Evolutionary conservation across 1,139 yeast genomes (phyloP).

Genomic region (Taiozyma sp.): DNA sequence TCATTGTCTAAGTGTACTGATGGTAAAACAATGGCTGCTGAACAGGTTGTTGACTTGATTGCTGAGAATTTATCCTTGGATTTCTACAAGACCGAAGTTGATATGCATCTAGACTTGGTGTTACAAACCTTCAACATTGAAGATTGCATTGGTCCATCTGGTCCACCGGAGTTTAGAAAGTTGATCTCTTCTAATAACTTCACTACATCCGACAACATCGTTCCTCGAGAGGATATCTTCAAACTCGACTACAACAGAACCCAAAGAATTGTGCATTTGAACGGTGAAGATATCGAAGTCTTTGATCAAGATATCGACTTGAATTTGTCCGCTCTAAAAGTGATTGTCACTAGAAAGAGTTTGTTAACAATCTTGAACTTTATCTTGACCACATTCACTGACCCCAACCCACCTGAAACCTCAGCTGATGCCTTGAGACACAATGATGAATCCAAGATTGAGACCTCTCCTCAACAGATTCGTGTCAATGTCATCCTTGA

Average conservation of each 20-base stretch:
- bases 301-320: conserved; percentile 76
- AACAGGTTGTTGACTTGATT: conserved; percentile 63
- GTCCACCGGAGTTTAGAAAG: conserved; percentile 59
- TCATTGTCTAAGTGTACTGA: conserved; percentile 65
- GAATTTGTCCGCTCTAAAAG: conserved; percentile 72
- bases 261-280: conserved; percentile 56
- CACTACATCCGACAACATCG: conserved; percentile 28
- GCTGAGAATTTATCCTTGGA: conserved; percentile 60
- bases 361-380: conserved; percentile 75
- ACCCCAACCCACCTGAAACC: conserved; percentile 62
- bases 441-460: conserved; percentile 47
- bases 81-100: conserved; percentile 54
- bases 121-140: conserved; percentile 64
- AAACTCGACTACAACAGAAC: conserved; percentile 53
- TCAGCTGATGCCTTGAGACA: conserved; percentile 68
- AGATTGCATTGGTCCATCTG: conserved; percentile 66
- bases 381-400: conserved; percentile 80
- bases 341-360: conserved; percentile 74
- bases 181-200: conserved; percentile 63
- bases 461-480: conserved; percentile 65
- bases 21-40: conserved; percentile 54
- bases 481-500: conserved; percentile 65
- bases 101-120: conserved; percentile 60
- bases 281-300: conserved; percentile 55
- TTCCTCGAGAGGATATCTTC: conserved; percentile 45